A percentile compares a stretch with the other conserved stretches of the same genome.
These are phyloP conservation scores for Wilhelminamyces savonicus DNA, from an alignment of 805 yeast genomes.

Conservation along the genomic window DNA sequence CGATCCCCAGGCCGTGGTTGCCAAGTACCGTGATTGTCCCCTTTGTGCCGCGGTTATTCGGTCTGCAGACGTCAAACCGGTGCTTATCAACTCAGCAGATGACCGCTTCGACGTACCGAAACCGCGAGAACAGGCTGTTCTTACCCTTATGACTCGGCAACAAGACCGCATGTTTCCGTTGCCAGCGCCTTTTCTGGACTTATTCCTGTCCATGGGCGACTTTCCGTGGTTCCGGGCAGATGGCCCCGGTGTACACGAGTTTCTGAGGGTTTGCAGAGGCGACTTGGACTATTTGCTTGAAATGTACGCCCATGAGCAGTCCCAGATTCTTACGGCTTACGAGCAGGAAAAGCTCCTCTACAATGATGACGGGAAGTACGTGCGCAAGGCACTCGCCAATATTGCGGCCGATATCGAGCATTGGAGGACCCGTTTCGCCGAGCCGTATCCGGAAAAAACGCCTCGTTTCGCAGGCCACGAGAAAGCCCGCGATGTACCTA, in stretches of 20 bases:
- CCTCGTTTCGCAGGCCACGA: too few species aligned
- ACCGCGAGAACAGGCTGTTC: slow-evolving; percentile 45
- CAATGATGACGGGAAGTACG: slow-evolving; percentile 52
- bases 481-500: too few species aligned
- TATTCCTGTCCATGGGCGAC: slow-evolving; percentile 25
- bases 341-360: slow-evolving; percentile 56
- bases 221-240: slow-evolving; percentile 49
- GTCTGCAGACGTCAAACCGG: slow-evolving; percentile 60
- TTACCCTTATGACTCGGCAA: slow-evolving; percentile 56
- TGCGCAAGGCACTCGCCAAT: slow-evolving; percentile 47
- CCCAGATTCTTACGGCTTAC: slow-evolving; percentile 42
- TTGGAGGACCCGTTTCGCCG: slow-evolving; percentile 26
- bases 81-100: slow-evolving; percentile 41
- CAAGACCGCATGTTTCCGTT: slow-evolving; percentile 45
- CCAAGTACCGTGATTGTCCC: slow-evolving; percentile 69
- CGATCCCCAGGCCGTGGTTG: slow-evolving; percentile 29
- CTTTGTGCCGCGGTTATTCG: slow-evolving; percentile 57
- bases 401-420: slow-evolving; percentile 42
- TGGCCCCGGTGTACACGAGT: slow-evolving; percentile 28
- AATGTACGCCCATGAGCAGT: slow-evolving; percentile 57
- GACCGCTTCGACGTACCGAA: slow-evolving; percentile 55
- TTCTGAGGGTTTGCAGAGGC: slow-evolving; percentile 67
- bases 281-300: slow-evolving; percentile 45
- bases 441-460: too few species aligned
- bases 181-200: slow-evolving; percentile 29